Evolutionary conservation across 352 stramenopile species (phyloP), one percentile per base, ranked within the genome.

Genomic region (Pythium vanterpoolii): DNA sequence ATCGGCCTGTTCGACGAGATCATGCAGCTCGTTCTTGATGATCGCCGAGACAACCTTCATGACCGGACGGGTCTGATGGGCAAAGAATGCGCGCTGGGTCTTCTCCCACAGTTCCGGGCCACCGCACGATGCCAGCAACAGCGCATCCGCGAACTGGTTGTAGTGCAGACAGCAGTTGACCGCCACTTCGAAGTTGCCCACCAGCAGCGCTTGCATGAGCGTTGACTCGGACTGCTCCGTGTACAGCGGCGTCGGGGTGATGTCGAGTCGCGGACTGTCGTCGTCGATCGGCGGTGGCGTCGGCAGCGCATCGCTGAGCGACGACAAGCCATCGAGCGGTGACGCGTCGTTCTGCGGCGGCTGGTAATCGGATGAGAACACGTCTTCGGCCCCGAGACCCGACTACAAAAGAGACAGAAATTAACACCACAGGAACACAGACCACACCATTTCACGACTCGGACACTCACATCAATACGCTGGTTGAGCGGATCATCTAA

Each of bases 141-240:
- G 71, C 2, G 97, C 97, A 71, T 99, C 97, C 0, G 96, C 94
- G 60, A 98, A 87, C 64, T 98, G 95, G 38, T 97, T 95, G 64
- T 98, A 97, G 36, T 86, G 79, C 57, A 99, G 87, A 56, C 96
- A 99, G 70, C 85, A 97, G 71, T 99, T 97, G 11, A 99, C 96
- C 0, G 97, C 97, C 6, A 97, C 92, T 62, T 98, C 95, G 65
- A 99, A 99, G 75, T 99, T 98, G 36, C 97, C 97, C 6, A 99
- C 96, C 8, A 99, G 72, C 21, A 99, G 73, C 2, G 96, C 92
- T 66, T 97, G 79, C 79, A 98, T 98, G 34, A 99, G 77, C 19
- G 86, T 90, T 48, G 73, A 90, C 62, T 98, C 92, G 14, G 93
- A 98, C 51, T 95, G 77, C 58, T 91, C 80, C 13, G 90, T 95